A percentile compares a stretch with the other conserved stretches of the same genome.
Evolutionary conservation across 163 green algal genomes (phyloP).

Genomic region (Chlorella variabilis): DNA sequence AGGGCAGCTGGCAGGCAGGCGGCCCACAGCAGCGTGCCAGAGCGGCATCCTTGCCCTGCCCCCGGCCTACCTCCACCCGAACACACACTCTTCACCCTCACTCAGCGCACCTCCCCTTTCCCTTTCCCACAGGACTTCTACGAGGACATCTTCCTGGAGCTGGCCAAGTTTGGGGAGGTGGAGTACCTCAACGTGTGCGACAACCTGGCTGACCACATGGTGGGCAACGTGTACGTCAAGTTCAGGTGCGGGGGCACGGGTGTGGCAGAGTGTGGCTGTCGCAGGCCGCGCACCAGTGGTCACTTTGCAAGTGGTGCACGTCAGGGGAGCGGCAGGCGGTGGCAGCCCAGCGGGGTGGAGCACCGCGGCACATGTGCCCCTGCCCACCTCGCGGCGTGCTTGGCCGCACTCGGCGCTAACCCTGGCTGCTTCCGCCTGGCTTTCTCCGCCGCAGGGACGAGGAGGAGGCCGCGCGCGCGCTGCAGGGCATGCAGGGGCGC

Average conservation of each 20-base stretch:
- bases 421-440: neutral
- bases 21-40: too few species aligned
- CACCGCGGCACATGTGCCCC: too few species aligned
- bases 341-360: too few species aligned
- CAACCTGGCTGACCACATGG: slow-evolving; percentile 98
- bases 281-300: neutral
- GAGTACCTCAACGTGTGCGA: slow-evolving; percentile 98
- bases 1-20: too few species aligned
- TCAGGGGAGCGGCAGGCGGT: too few species aligned
- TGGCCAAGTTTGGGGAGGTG: slow-evolving; percentile 93
- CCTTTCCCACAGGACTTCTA: slow-evolving; percentile 90
- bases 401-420: too few species aligned
- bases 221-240: slow-evolving; percentile 93
- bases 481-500: slow-evolving; percentile 80
- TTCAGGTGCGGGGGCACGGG: slow-evolving; percentile 76
- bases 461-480: slow-evolving; percentile 80
- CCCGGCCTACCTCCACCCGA: too few species aligned
- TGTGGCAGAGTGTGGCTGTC: neutral
- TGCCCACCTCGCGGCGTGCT: too few species aligned
- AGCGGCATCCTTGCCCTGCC: too few species aligned
- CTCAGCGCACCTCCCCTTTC: neutral
- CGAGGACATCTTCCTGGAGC: slow-evolving; percentile 98
- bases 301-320: too few species aligned
- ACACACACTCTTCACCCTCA: too few species aligned
- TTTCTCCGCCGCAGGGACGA: slow-evolving; percentile 81